phyloP scores from a whole-genome alignment of 805 yeast species.

The Hanseniaspora guilliermondii region DNA sequence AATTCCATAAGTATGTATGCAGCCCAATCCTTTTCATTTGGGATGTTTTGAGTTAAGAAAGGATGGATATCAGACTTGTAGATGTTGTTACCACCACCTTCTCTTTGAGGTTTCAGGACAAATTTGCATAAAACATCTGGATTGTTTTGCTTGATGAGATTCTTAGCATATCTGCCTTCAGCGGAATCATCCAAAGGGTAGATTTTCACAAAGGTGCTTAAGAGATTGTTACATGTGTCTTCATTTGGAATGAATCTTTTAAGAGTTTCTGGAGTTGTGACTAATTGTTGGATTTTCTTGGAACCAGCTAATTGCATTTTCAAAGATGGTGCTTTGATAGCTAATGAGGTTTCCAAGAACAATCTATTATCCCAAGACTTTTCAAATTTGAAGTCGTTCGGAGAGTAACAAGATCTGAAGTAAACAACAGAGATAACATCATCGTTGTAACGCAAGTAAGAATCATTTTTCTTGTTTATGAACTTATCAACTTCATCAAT shows the following conservation, averaged over 20 bases:
- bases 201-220: constrained; percentile 65
- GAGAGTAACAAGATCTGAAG: constrained; percentile 81
- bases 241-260: constrained; percentile 31
- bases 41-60: constrained; percentile 45
- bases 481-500: constrained; percentile 43
- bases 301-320: constrained; percentile 86
- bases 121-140: constrained; percentile 52
- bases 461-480: constrained; percentile 32
- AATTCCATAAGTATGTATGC: constrained; percentile 91
- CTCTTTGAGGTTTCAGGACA: constrained; percentile 94
- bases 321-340: constrained; percentile 85
- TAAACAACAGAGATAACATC: constrained; percentile 62
- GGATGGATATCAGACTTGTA: constrained; percentile 75
- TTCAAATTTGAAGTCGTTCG: constrained; percentile 57
- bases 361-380: constrained; percentile 69
- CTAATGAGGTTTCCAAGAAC: constrained; percentile 55
- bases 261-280: constrained; percentile 46
- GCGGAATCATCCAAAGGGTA: constrained; percentile 69
- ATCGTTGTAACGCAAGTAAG: constrained; percentile 47
- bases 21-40: constrained; percentile 58
- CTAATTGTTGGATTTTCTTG: constrained; percentile 82
- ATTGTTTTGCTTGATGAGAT: constrained; percentile 35
- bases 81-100: constrained; percentile 96
- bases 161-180: constrained; percentile 49
- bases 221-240: constrained; percentile 25